Conservation (phyloP, 2,329 filamentous ascomycete species). For the Grosmannia penicillata region DNA sequence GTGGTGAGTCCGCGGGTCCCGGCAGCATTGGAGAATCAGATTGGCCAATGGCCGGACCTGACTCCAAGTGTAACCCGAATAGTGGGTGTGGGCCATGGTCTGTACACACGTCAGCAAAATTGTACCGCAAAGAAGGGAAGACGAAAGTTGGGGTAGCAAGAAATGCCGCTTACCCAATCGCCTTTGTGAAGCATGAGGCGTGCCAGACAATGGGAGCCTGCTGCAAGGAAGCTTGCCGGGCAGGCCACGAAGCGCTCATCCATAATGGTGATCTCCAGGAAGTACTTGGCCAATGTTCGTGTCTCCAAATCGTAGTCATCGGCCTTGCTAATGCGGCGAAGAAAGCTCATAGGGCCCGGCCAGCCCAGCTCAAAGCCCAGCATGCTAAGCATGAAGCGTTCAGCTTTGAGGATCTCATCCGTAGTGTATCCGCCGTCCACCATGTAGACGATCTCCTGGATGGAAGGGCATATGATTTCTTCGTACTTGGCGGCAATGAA, state of each 20-base stretch:
- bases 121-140: constrained; percentile 19
- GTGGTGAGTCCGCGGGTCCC: constrained; percentile 68
- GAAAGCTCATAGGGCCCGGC: constrained; percentile 98
- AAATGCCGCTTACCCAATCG: constrained; percentile 72
- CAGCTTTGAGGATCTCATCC: constrained; percentile 92
- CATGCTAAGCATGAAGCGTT: constrained; percentile 97
- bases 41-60: constrained; percentile 67
- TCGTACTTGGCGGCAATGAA: constrained; percentile 97
- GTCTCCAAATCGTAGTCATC: constrained; percentile 96
- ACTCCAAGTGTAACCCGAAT: constrained; percentile 79
- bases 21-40: constrained; percentile 78
- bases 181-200: constrained; percentile 83
- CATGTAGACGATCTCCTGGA: constrained; percentile 96
- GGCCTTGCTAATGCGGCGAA: constrained; percentile 92
- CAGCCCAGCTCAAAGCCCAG: constrained; percentile 90
- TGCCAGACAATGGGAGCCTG: constrained; percentile 83
- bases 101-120: constrained; percentile 18
- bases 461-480: constrained; percentile 93
- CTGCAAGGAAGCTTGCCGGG: constrained; percentile 78
- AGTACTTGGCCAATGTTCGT: constrained; percentile 91
- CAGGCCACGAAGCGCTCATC: constrained; percentile 92
- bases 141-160: too few relatives aligned
- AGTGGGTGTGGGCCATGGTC: constrained; percentile 75
- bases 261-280: constrained; percentile 93
- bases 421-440: constrained; percentile 80